Evolutionary conservation across 1,284 basidiomycete species (phyloP), one percentile per base, ranked within the genome.

Genomic region (Apiotrichum laibachii): DNA sequence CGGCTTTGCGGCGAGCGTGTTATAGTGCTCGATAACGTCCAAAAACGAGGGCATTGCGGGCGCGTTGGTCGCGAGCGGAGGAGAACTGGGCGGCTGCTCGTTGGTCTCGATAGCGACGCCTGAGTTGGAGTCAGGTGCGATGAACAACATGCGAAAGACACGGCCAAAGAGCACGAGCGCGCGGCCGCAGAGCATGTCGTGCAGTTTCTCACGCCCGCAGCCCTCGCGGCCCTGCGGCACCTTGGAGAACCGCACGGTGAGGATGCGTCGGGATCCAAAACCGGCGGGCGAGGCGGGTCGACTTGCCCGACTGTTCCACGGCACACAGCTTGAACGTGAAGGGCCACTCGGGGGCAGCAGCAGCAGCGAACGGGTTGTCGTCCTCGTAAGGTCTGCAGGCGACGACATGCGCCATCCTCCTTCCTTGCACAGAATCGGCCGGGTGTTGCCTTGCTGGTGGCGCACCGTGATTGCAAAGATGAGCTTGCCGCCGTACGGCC

Each of bases 401-500:
- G 15, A 16, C 39, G 39, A 31, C 26, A 31, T 31, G 26, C 26
- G 26, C 26, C 26, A 31, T 3, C 2, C n/a, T 12, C n/a, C 7
- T n/a, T 21, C 18, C n/a, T 21, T 44, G 10, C 5, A 16, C 40
- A 8, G 8, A n/a, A 44, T 19, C 19, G 43, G 43, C 8, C 19
- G 43, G 1, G 43, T 44, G 22, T 5, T n/a, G 18, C 39, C 50
- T 16, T 10, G n/a, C 65, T 62, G 5, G 37, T 37, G 15, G 12
- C 37, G 13, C 56, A 56, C 47, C 1, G 45, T 33, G 11, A 71
- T 51, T 0, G 61, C 58, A 39, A 68, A 72, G 7, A 59, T 54
- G 22, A 73, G 56, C 37, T 62, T 63, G 4, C 72, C 72, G 8
- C 70, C 72, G 43, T 67, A 71, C 11, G 59, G 53, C 70, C 72